Conservation (phyloP, 148 eudicot genomes). For the Silene latifolia region DNA sequence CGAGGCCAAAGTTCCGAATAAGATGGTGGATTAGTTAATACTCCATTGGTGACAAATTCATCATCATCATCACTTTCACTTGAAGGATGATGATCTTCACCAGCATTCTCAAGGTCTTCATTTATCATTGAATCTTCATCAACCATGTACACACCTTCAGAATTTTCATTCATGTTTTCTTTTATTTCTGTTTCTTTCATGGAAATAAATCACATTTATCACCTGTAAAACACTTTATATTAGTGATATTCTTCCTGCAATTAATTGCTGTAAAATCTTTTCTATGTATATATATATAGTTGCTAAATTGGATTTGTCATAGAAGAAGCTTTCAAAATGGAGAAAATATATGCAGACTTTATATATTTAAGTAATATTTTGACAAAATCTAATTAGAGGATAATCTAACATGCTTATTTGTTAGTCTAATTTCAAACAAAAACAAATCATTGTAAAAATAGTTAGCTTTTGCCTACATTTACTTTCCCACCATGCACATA, state of each 20-base stretch:
- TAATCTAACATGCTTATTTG: neutral
- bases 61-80: conserved; percentile 8
- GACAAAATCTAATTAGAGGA: neutral
- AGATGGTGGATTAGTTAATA: conserved; percentile 20
- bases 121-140: conserved; percentile 14
- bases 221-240: conserved; percentile 4
- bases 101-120: conserved; percentile 23
- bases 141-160: conserved; percentile 6
- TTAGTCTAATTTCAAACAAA: neutral
- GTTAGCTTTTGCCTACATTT: too few species aligned
- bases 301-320: neutral
- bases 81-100: neutral
- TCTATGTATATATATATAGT: neutral
- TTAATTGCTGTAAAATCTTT: neutral
- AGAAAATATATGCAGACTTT: neutral
- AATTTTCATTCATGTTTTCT: conserved; percentile 4
- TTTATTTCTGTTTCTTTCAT: neutral
- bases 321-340: conserved; percentile 13
- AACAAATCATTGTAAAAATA: too few species aligned
- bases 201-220: neutral
- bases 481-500: too few species aligned
- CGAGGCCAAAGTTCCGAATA: conserved; percentile 54
- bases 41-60: conserved; percentile 7
- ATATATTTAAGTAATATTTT: conserved; percentile 6
- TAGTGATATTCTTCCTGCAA: neutral